phyloP scores from a whole-genome alignment of 73 alveolate genomes.

The Stentor roeselii region DNA sequence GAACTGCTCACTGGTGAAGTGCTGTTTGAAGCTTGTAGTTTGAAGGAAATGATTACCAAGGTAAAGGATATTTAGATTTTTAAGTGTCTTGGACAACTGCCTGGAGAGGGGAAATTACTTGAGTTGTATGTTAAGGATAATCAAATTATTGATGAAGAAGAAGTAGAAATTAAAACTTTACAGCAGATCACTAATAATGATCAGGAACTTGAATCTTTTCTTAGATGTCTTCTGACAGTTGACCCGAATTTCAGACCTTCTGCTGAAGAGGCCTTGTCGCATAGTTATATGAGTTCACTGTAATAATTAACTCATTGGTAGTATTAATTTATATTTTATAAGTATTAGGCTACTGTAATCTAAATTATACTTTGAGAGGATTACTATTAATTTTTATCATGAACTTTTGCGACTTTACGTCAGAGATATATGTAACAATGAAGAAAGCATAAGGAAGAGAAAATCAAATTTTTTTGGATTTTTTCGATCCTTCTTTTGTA shows the following conservation, averaged over 20 bases:
- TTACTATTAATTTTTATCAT: too few species aligned
- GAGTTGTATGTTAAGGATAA: not conserved
- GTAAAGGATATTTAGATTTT: not conserved
- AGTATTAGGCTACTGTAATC: too few species aligned
- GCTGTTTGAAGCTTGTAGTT: not conserved
- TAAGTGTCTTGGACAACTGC: not conserved
- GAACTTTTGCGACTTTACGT: too few species aligned
- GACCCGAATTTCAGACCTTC: conserved; percentile 9
- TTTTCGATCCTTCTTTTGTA: too few species aligned
- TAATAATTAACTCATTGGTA: too few species aligned
- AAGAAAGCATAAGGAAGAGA: too few species aligned
- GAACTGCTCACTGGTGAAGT: conserved; percentile 22
- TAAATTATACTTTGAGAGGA: too few species aligned
- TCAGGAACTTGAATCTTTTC: not conserved
- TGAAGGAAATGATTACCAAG: not conserved
- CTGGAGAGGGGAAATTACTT: conserved; percentile 19
- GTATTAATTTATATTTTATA: too few species aligned
- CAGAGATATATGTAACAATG: too few species aligned
- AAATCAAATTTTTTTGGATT: too few species aligned
- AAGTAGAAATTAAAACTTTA: not conserved
- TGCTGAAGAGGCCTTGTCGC: not conserved
- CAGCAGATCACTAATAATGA: conserved; percentile 1
- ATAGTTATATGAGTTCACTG: not conserved
- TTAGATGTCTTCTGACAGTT: not conserved
- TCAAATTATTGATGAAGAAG: not conserved